Evolutionary conservation across 106 monocot genomes (phyloP).

Genomic region (Chionographis japonica): DNA sequence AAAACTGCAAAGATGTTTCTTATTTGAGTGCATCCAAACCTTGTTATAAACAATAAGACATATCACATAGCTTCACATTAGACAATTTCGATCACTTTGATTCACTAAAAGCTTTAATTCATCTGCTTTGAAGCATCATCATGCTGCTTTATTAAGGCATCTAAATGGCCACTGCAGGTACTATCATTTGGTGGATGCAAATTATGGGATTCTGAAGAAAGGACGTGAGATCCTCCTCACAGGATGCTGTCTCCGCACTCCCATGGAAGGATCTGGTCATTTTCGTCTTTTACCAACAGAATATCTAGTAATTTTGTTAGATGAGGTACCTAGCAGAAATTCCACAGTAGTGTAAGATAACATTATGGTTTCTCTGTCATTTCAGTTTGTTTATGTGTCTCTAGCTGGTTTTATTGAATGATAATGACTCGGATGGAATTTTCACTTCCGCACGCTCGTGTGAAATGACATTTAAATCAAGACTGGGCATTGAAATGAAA

Average conservation of each 20-base stretch:
- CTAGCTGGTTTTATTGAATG: no score
- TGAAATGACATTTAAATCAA: no score
- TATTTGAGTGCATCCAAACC: no score
- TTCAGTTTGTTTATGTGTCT: not conserved
- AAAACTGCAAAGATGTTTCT: no score
- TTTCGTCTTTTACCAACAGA: slow-evolving; percentile 88
- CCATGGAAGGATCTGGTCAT: slow-evolving; percentile 64
- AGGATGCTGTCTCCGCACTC: slow-evolving; percentile 81
- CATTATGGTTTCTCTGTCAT: not conserved
- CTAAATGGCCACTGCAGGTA: slow-evolving; percentile 33
- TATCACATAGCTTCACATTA: no score
- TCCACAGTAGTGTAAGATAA: not conserved
- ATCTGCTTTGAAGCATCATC: not conserved
- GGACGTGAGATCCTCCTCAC: slow-evolving; percentile 90
- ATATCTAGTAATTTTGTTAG: slow-evolving; percentile 79
- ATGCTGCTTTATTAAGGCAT: not conserved
- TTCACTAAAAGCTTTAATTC: no score
- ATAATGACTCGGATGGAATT: no score
- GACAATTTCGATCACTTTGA: no score
- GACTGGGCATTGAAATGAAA: no score
- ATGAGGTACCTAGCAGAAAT: slow-evolving; percentile 56
- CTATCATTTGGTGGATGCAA: slow-evolving; percentile 60
- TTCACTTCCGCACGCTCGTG: no score
- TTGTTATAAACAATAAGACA: no score
- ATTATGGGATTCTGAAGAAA: slow-evolving; percentile 78